Evolutionary conservation across 306 rosid genomes (phyloP), one percentile per base, ranked within the genome.

Genomic region (Mucuna pruriens): DNA sequence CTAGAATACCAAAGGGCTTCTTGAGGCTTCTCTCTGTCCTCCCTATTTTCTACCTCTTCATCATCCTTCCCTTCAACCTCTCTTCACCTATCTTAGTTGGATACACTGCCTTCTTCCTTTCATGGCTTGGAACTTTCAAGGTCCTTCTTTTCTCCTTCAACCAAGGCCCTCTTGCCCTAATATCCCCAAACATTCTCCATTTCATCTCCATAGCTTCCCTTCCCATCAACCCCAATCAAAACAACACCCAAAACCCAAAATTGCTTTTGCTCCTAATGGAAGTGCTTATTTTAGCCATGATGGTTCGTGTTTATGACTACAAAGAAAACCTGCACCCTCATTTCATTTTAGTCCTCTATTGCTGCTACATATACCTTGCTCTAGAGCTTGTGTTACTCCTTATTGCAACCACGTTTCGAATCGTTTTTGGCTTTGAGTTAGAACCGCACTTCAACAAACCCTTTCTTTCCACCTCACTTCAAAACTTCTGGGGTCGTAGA

Each of bases 401-500:
- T 0, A 4, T 8, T 11, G 89, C 84, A 0, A 31, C 82, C 0
- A 90, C 90, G 0, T 86, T 77, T 80, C 76, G 79, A 63, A 76
- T 85, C 75, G 0, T 86, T 0, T 83, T 85, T 0, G 89, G 88
- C 4, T 83, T 84, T 7, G 88, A 88, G 80, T 62, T 94, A 0
- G 95, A 90, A 36, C 91, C 89, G 0, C 97, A 87, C 9, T 95
- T 84, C 83, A 20, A 90, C 12, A 87, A 92, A 55, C 97, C 97
- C 0, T 89, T 88, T 39, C 85, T 90, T 4, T 9, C 83, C 15
- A 87, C 94, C 1, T 92, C 98, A 0, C 91, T 95, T 7, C 95
- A 88, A 54, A 92, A 95, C 45, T 95, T 95, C 7, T 95, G 95
- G 97, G 92, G 97, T 8, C 91, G 82, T 4, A 75, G 97, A 52